Conservation (phyloP, 169 alveolate species). For the Cryptosporidium andersoni region DNA sequence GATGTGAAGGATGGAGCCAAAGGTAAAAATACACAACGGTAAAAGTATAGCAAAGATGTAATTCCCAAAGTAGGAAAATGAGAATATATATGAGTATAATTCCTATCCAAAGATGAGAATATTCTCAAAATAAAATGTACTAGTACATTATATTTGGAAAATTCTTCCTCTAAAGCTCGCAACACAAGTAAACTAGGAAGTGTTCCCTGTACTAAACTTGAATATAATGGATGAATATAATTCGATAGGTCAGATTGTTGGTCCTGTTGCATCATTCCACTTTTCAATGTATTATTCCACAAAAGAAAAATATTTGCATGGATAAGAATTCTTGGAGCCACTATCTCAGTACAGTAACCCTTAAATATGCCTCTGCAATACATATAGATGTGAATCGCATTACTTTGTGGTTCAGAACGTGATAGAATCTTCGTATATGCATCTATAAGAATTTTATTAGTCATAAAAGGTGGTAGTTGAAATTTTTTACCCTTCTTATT, state of each 20-base stretch:
- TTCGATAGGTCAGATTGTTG: not conserved
- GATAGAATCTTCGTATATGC: slow-evolving; percentile 22
- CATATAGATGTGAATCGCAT: slow-evolving; percentile 54
- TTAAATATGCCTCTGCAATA: slow-evolving; percentile 43
- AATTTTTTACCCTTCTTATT: slow-evolving; percentile 3
- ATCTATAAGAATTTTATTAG: slow-evolving; percentile 56
- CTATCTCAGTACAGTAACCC: slow-evolving; percentile 35
- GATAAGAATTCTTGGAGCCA: slow-evolving; percentile 51
- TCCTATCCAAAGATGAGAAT: slow-evolving; percentile 58
- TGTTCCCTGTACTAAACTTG: slow-evolving; percentile 22
- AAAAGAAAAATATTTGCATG: slow-evolving; percentile 51
- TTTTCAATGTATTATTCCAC: slow-evolving; percentile 57
- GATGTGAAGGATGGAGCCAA: slow-evolving; percentile 48
- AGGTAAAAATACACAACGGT: slow-evolving; percentile 56
- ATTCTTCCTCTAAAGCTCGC: slow-evolving; percentile 42
- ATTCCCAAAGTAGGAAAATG: slow-evolving; percentile 31
- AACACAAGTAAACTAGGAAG: slow-evolving; percentile 41
- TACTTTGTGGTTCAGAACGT: slow-evolving; percentile 34
- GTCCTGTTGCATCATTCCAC: slow-evolving; percentile 1
- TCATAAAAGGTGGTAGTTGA: slow-evolving; percentile 28
- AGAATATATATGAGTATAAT: slow-evolving; percentile 43
- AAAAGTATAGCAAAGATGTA: slow-evolving; percentile 47
- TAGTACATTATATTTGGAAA: slow-evolving; percentile 55
- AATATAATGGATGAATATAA: slow-evolving; percentile 9
- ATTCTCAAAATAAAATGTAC: slow-evolving; percentile 34